These are phyloP conservation scores for Chlorophyllum brunneum DNA, from an alignment of 768 basidiomycete species.

Conservation along the genomic window DNA sequence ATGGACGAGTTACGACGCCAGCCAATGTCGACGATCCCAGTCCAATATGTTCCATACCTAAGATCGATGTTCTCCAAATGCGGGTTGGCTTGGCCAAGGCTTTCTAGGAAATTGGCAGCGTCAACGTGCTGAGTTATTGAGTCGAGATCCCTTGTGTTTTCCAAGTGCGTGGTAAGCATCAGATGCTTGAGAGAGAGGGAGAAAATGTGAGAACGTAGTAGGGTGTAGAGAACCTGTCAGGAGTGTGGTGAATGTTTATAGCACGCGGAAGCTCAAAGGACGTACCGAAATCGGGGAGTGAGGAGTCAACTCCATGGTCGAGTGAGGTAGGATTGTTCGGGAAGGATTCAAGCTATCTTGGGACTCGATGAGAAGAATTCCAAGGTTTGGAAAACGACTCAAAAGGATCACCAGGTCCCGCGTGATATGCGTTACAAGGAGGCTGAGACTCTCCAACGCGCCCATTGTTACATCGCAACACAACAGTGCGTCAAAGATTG, in stretches of 20 bases:
- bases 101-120: slow-evolving; percentile 2
- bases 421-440: slow-evolving; percentile 16
- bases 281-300: slow-evolving; percentile 19
- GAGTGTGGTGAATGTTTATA: neutral
- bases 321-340: slow-evolving; percentile 14
- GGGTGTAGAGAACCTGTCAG: neutral
- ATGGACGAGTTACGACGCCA: neutral
- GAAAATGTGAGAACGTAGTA: neutral
- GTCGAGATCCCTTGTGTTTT: neutral
- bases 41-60: slow-evolving; percentile 9
- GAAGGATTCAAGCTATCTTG: slow-evolving; percentile 18
- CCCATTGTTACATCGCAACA: slow-evolving; percentile 17
- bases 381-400: slow-evolving; percentile 16
- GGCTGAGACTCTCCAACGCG: slow-evolving; percentile 19
- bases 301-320: slow-evolving; percentile 11
- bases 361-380: slow-evolving; percentile 18
- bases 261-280: too few species aligned
- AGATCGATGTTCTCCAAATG: neutral
- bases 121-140: neutral
- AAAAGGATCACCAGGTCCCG: slow-evolving; percentile 17
- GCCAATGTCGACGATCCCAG: neutral
- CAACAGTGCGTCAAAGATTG: slow-evolving; percentile 17
- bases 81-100: slow-evolving; percentile 1
- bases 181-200: slow-evolving; percentile 1
- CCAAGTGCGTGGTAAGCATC: neutral